A percentile compares a stretch with the other conserved stretches of the same genome.
These are phyloP conservation scores for Peziza echinospora DNA, from an alignment of 495 filamentous ascomycete genomes.

Conservation along the genomic window DNA sequence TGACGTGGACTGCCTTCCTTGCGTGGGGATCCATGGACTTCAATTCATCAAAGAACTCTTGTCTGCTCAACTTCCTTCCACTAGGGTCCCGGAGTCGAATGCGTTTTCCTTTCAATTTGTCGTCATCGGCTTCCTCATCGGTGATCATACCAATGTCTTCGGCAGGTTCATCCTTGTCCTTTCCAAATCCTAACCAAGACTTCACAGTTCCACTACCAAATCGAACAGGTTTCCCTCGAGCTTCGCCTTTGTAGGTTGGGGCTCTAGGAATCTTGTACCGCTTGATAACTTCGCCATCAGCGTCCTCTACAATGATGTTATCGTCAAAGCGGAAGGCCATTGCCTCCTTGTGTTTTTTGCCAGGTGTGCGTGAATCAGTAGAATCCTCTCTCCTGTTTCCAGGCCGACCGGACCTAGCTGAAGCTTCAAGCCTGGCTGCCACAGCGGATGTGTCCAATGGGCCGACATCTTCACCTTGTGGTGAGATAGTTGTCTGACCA, in stretches of 20 bases:
- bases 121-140: slow-evolving; percentile 21
- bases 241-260: slow-evolving; percentile 16
- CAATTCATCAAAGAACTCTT: slow-evolving; percentile 75
- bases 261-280: slow-evolving; percentile 68
- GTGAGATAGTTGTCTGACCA: slow-evolving; percentile 3
- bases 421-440: not conserved
- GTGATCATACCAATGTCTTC: slow-evolving; percentile 8
- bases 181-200: not conserved
- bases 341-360: slow-evolving; percentile 35
- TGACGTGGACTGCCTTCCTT: slow-evolving; percentile 45
- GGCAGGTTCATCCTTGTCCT: slow-evolving; percentile 34
- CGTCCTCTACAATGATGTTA: slow-evolving; percentile 88
- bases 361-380: not conserved
- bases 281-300: slow-evolving; percentile 91
- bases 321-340: slow-evolving; percentile 72
- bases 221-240: not conserved
- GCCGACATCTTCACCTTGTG: slow-evolving; percentile 2
- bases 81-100: slow-evolving; percentile 65
- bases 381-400: not conserved
- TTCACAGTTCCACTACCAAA: not conserved
- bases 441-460: slow-evolving; percentile 1
- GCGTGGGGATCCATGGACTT: slow-evolving; percentile 56
- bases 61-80: slow-evolving; percentile 59
- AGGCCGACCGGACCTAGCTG: too few relatives aligned
- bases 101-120: slow-evolving; percentile 27